phyloP scores from a whole-genome alignment of 2,329 filamentous ascomycete species.

The Madurella mycetomatis region DNA sequence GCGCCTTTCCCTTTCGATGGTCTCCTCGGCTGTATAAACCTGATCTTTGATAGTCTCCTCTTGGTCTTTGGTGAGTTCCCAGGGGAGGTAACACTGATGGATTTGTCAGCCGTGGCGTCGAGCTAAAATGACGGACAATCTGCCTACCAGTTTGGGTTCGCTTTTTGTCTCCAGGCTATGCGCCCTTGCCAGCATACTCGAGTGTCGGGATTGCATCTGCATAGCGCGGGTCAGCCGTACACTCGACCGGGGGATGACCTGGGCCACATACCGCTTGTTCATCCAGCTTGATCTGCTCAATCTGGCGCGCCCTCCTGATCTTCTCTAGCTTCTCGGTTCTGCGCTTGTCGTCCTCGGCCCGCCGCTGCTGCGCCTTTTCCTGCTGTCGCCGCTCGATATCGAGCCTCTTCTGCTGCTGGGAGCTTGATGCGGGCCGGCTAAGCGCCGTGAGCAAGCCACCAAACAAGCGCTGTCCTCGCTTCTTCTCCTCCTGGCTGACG shows the following conservation, averaged over 20 bases:
- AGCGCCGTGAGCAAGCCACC: slow-evolving; percentile 75
- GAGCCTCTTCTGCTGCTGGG: slow-evolving; percentile 63
- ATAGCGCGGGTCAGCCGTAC: slow-evolving; percentile 24
- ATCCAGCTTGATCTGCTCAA: slow-evolving; percentile 71
- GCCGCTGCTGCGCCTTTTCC: slow-evolving; percentile 69
- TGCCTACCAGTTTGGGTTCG: slow-evolving; percentile 68
- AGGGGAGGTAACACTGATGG: slow-evolving; percentile 76
- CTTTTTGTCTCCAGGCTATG: slow-evolving; percentile 68
- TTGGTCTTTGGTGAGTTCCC: slow-evolving; percentile 66
- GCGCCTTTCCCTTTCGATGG: slow-evolving; percentile 59
- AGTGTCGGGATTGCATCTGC: slow-evolving; percentile 71
- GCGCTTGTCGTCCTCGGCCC: slow-evolving; percentile 64
- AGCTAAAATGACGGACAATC: not conserved
- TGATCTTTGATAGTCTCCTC: slow-evolving; percentile 68
- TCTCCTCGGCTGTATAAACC: slow-evolving; percentile 58
- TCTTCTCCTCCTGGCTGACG: slow-evolving; percentile 68
- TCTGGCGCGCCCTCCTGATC: slow-evolving; percentile 55
- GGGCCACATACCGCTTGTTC: slow-evolving; percentile 62
- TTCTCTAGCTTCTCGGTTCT: slow-evolving; percentile 62
- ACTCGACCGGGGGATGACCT: not conserved
- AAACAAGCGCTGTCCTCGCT: slow-evolving; percentile 79
- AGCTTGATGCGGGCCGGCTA: slow-evolving; percentile 63
- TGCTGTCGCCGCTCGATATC: slow-evolving; percentile 82
- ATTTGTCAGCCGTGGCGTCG: slow-evolving; percentile 9
- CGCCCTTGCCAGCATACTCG: slow-evolving; percentile 66